Evolutionary conservation across 2,329 filamentous ascomycete species (phyloP).

Genomic region (Cladosporium sp.): DNA sequence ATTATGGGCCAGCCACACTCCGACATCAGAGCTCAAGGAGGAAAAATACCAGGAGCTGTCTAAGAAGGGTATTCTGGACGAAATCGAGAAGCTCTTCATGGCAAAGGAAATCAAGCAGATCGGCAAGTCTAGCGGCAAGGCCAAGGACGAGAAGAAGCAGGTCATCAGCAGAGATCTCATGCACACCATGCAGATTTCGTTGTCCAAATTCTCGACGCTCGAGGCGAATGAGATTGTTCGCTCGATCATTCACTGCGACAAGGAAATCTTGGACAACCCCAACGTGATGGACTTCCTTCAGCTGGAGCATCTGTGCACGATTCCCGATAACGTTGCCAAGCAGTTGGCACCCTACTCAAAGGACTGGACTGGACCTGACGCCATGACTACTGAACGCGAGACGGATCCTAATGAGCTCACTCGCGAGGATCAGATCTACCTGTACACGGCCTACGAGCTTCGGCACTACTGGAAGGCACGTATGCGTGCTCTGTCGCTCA

Average conservation of each 20-base stretch:
- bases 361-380: conserved; percentile 91
- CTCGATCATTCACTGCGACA: conserved; percentile 95
- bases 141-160: conserved; percentile 92
- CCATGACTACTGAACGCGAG: conserved; percentile 75
- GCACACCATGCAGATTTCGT: conserved; percentile 87
- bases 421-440: conserved; percentile 90
- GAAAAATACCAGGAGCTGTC: conserved; percentile 94
- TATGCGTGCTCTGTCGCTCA: conserved; percentile 87
- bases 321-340: conserved; percentile 88
- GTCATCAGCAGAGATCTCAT: conserved; percentile 89
- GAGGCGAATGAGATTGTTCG: conserved; percentile 82
- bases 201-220: conserved; percentile 87
- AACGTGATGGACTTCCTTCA: conserved; percentile 97
- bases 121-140: conserved; percentile 65
- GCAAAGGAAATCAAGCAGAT: conserved; percentile 94
- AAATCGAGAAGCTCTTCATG: conserved; percentile 96
- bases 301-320: conserved; percentile 87
- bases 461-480: conserved; percentile 99
- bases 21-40: conserved; percentile 85
- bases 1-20: conserved; percentile 85
- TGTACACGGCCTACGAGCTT: conserved; percentile 89
- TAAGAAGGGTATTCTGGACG: conserved; percentile 91
- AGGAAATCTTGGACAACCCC: conserved; percentile 80
- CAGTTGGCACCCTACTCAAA: conserved; percentile 93
- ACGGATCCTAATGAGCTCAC: conserved; percentile 86